Evolutionary conservation across 2,329 filamentous ascomycete genomes (phyloP).

Genomic region (Peltaster fructicola): DNA sequence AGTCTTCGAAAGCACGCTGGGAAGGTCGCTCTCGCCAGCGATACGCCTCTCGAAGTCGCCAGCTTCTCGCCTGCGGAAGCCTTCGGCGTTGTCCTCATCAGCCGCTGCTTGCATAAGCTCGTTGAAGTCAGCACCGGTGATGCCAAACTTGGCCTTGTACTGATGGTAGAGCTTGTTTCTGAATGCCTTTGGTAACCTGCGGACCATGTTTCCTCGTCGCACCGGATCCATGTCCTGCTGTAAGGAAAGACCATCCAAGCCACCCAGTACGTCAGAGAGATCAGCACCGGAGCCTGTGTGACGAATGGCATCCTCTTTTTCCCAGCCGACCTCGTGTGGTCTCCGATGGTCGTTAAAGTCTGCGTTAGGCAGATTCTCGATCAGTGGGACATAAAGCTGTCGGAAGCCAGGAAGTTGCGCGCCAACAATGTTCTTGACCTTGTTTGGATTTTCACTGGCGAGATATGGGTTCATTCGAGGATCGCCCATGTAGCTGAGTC

Average conservation of each 20-base stretch:
- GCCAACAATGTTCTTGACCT: constrained; percentile 84
- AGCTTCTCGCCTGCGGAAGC: constrained; percentile 57
- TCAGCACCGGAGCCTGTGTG: constrained; percentile 23
- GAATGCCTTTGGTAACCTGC: constrained; percentile 73
- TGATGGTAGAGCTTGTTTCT: constrained; percentile 82
- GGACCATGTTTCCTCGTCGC: constrained; percentile 89
- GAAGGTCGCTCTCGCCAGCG: constrained; percentile 54
- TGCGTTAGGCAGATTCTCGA: constrained; percentile 80
- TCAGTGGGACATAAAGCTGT: constrained; percentile 72
- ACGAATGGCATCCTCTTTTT: constrained; percentile 21
- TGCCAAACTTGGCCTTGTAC: constrained; percentile 78
- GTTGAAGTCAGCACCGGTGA: constrained; percentile 68
- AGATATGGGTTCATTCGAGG: constrained; percentile 65
- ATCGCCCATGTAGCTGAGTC: constrained; percentile 86
- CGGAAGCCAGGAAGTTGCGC: constrained; percentile 87
- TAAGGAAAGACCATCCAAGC: constrained; percentile 49
- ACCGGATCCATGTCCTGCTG: constrained; percentile 84
- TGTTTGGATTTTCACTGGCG: constrained; percentile 75
- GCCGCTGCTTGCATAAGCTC: constrained; percentile 63
- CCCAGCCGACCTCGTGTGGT: constrained; percentile 24
- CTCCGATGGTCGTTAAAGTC: constrained; percentile 51
- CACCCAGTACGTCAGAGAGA: constrained; percentile 35
- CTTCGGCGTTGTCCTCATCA: constrained; percentile 47
- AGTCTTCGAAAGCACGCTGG: constrained; percentile 50
- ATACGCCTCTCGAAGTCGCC: constrained; percentile 78